Evolutionary conservation across 257 asterid species (phyloP), one percentile per base, ranked within the genome.

Genomic region (Ophiorrhiza pumila): DNA sequence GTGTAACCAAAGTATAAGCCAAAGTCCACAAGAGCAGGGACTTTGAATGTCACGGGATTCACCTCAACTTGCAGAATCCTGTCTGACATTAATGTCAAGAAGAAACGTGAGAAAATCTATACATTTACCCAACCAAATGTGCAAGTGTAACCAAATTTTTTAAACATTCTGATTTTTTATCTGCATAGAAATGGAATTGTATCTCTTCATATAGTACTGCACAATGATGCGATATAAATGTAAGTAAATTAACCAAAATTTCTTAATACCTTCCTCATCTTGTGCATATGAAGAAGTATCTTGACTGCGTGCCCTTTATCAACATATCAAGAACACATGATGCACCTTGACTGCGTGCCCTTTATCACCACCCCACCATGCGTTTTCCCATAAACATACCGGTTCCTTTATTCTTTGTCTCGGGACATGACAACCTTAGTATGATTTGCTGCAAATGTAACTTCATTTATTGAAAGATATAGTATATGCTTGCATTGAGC

Each of bases 11-110:
- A 14, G 53, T n/a, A 64, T n/a, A 52, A 53, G 37, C 50, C 53
- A 15, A 14, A n/a, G 29, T n/a, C n/a, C n/a, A n/a, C n/a, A n/a
- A n/a, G n/a, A 18, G 29, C 32, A 27, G 43, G 25, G 27, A n/a
- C 55, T 17, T 14, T 7, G 35, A 8, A 0, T 71, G 65, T 71
- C 75, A 71, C 68, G 69, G 68, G 68, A 31, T 43, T 68, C 69
- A 32, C 68, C 35, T 31, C 15, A 58, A 9, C 34, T 57, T 12
- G 32, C 7, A 42, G 27, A 18, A 15, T 71, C n/a, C 46, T 18
- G 34, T 71, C 47, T 18, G 8, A 68, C 22, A n/a, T 43, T 4
- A 10, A 12, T n/a, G n/a, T n/a, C n/a, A n/a, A n/a, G n/a, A 58
- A 56, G 61, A 56, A 50, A 56, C 12, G 61, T 15, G 34, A 35